Base-by-base conservation (phyloP, 2,329 filamentous ascomycete species). In the Penicillium sp. region DNA sequence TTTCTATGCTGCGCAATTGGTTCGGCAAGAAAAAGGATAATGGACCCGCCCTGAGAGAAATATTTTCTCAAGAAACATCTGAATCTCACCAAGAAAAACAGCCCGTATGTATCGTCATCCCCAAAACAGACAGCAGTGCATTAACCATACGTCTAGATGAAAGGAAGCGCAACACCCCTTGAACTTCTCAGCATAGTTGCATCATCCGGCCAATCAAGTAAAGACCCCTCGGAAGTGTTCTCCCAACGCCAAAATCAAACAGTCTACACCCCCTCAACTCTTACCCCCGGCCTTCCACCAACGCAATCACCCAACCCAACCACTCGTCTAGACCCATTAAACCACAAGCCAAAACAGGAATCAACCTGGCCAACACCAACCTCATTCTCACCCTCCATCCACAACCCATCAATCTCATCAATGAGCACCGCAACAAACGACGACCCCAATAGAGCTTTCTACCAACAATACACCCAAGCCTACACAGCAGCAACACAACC, bases 1-100 rank as follows among this genome's bases (percentile, higher is more conserved):
- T 92, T 9, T 77, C 82, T 46, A 88, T 91, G 85, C 74, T 92
- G 23, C 83, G 84, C 37, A 83, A 80, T 23, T 91, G 88, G 88
- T 90, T 89, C 67, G 70, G 68, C 55, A 78, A 75, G 57, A 82
- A 65, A 77, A 84, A 69, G 40, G 72, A 72, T 45, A 67, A 74
- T 48, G 59, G 63, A 5, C 52, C 54, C 4, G 62, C 53, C 3
- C 33, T 69, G 26, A 64, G 61, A 28, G 65, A 71, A 39, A 57
- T 63, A 0, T 66, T 72, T 8, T 55, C 57, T 23, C 1, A 56
- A 61, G 19, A 48, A 23, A 49, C 40, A 9, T 44, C 58, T 9
- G 55, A 59, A 14, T 39, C 39, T n/a, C 26, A 43, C 10, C 34
- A 42, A 16, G 51, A 48, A 1, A 51, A 52, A 23, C 10, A 42